Base-by-base conservation (phyloP, 305 asterid species). In the Fraxinus dipetala region DNA sequence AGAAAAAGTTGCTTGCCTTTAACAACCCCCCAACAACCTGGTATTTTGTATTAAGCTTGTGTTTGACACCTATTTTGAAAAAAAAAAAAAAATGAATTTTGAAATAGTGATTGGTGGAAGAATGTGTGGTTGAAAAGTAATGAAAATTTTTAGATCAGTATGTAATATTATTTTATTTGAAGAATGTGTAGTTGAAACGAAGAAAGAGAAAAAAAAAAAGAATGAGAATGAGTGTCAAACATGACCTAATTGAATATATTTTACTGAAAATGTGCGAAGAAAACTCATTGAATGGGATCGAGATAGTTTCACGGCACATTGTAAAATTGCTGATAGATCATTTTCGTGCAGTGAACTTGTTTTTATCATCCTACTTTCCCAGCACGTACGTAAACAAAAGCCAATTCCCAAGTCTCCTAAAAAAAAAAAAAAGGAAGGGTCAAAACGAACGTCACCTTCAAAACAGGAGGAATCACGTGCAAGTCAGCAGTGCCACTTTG, bases 381-480 rank as follows among this genome's bases (percentile, higher is more conserved):
- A 38, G 40, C 40, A 36, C 40, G 40, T 40, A 40, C 28, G 28
- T 26, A 26, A 26, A 40, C 48, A 40, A 0, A 9, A 43, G 54
- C 5, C 54, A 43, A 40, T 40, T 40, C 48, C 48, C 48, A 9
- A 40, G 48, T 40, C 48, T 40, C 14, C 4, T 40, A 34, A 34
- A 34, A 36, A 36, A 36, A 36, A 36, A 36, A 7, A 40, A 40
- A 35, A 6, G 16, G 54, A 0, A 8, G 48, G 4, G 4, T 63
- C 36, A 24, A 65, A 26, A 24, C 1, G 45, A 26, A 65, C 20
- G 73, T 65, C 73, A 28, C 73, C 18, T 24, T 36, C 75, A 36
- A 22, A 26, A 3, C 65, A 79, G 82, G 1, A 24, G 38, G 36
- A 78, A 78, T 63, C 81, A 65, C 76, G 13, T 79, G 82, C 82